phyloP scores from a whole-genome alignment of 1,284 basidiomycete genomes.

The Boletellus sp. region DNA sequence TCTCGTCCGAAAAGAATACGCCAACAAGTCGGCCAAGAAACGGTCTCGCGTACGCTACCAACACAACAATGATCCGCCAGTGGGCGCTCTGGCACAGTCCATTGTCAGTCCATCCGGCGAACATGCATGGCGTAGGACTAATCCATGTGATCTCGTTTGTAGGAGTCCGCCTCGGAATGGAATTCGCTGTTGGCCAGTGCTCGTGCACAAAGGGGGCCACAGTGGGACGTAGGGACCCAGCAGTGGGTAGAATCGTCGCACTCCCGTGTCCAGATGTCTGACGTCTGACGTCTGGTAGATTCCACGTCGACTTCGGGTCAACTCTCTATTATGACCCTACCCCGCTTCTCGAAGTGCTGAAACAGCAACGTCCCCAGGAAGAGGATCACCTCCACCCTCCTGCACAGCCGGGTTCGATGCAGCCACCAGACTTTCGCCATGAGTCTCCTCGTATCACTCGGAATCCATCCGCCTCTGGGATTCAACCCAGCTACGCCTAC shows the following conservation, averaged over 20 bases:
- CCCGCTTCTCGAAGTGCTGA: conserved; percentile 40
- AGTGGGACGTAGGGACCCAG: conserved; percentile 83
- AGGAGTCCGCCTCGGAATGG: conserved; percentile 83
- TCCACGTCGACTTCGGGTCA: conserved; percentile 45
- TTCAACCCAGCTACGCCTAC: conserved; percentile 33
- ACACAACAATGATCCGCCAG: conserved; percentile 53
- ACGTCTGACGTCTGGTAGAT: conserved; percentile 34
- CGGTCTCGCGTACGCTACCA: conserved; percentile 55
- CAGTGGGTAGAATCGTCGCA: conserved; percentile 45
- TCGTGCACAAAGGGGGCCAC: conserved; percentile 74
- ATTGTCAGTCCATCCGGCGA: conserved; percentile 44
- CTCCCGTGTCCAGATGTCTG: conserved; percentile 3
- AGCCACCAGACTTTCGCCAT: conserved; percentile 34
- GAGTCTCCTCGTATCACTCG: conserved; percentile 30
- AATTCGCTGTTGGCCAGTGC: conserved; percentile 75
- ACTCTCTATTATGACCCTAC: conserved; percentile 52
- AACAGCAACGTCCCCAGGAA: conserved; percentile 33
- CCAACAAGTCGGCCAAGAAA: conserved; percentile 20
- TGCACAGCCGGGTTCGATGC: conserved; percentile 27
- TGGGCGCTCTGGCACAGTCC: conserved; percentile 47
- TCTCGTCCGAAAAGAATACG: conserved; percentile 45
- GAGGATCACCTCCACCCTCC: conserved; percentile 25
- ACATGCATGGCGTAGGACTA: not conserved
- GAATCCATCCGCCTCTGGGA: conserved; percentile 26
- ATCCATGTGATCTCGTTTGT: not conserved